Evolutionary conservation across 257 asterid species (phyloP).

Genomic region (Primulina huaijiensis): DNA sequence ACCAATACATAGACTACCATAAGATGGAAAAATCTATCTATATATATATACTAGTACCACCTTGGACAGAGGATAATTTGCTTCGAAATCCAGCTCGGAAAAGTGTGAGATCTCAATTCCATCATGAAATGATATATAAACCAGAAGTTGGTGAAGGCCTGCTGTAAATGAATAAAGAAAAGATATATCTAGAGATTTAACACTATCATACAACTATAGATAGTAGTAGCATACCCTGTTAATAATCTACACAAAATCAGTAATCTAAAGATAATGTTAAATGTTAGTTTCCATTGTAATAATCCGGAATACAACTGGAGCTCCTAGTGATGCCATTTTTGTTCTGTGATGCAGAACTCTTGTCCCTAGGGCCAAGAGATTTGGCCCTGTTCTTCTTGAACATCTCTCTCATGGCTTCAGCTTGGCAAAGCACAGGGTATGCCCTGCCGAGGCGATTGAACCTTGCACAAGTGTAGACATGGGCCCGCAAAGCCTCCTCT

Average conservation of each 20-base stretch:
- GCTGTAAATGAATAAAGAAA: slow-evolving; percentile 42
- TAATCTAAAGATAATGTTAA: neutral
- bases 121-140: slow-evolving; percentile 64
- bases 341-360: slow-evolving; percentile 24
- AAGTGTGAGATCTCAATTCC: slow-evolving; percentile 58
- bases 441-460: slow-evolving; percentile 75
- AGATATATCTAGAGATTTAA: neutral
- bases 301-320: slow-evolving; percentile 74
- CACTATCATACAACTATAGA: neutral
- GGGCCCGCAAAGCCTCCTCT: slow-evolving; percentile 63
- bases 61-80: slow-evolving; percentile 66
- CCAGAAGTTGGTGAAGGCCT: slow-evolving; percentile 76
- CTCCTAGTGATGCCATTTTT: slow-evolving; percentile 59
- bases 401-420: slow-evolving; percentile 78
- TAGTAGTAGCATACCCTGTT: neutral
- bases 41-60: slow-evolving; percentile 32
- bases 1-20: neutral
- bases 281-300: slow-evolving; percentile 41
- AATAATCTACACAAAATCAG: neutral
- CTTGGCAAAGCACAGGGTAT: slow-evolving; percentile 77
- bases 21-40: too few species aligned
- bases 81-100: slow-evolving; percentile 59
- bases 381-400: slow-evolving; percentile 61
- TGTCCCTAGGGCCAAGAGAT: slow-evolving; percentile 63
- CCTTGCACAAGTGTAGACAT: slow-evolving; percentile 67